Conservation (phyloP, 768 basidiomycete species). For the Nidularia sp. region DNA sequence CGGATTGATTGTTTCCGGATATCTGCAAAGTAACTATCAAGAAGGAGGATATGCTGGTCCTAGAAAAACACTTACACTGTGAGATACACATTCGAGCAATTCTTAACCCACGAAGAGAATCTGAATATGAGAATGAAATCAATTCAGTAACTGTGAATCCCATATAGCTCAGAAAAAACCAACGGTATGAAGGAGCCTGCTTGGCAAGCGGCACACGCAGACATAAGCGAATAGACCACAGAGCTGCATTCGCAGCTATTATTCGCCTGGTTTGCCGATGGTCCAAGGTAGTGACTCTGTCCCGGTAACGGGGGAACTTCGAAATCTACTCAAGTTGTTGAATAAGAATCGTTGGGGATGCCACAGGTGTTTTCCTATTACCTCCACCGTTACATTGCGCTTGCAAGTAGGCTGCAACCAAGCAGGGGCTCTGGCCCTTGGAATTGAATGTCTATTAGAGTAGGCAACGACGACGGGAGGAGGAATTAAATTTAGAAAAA, state of each 20-base stretch:
- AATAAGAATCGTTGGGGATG: neutral
- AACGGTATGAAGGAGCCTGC: slow-evolving; percentile 7
- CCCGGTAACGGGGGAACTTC: slow-evolving; percentile 3
- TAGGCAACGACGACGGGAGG: neutral
- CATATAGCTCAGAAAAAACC: neutral
- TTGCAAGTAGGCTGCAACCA: slow-evolving; percentile 12
- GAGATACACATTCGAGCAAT: slow-evolving; percentile 7
- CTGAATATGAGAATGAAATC: slow-evolving; percentile 1
- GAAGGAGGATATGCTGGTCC: neutral
- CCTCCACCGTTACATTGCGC: slow-evolving; percentile 5
- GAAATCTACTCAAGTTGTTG: neutral
- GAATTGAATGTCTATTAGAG: slow-evolving; percentile 10
- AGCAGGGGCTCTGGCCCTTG: slow-evolving; percentile 13
- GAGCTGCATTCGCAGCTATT: slow-evolving; percentile 25
- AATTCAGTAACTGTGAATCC: neutral
- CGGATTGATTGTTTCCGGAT: neutral
- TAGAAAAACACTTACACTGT: neutral
- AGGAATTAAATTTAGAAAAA: neutral
- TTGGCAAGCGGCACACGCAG: slow-evolving; percentile 26
- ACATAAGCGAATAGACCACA: slow-evolving; percentile 24
- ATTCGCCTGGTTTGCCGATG: neutral
- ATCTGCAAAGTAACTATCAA: neutral
- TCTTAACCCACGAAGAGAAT: slow-evolving; percentile 9
- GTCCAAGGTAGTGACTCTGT: slow-evolving; percentile 6
- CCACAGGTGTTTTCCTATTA: neutral